phyloP scores from a whole-genome alignment of 345 rosid species.

The Citrus trifoliata region DNA sequence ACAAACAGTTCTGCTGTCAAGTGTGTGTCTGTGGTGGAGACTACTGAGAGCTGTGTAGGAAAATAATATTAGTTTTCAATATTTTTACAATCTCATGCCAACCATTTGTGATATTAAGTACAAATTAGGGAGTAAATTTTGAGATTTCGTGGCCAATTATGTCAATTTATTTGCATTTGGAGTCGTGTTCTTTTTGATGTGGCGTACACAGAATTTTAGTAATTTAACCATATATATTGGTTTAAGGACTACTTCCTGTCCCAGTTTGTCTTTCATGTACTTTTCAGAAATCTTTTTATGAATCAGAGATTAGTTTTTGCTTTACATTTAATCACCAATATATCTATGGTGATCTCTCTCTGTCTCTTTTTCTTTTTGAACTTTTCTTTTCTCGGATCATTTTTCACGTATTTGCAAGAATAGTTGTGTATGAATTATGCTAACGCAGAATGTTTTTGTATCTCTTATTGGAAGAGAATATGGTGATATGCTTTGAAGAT shows the following conservation, averaged over 20 bases:
- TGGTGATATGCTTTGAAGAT: conserved; percentile 95
- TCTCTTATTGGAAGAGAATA: conserved; percentile 60
- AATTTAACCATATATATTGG: background rate
- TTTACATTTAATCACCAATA: background rate
- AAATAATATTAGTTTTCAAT: background rate
- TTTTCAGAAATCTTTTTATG: background rate
- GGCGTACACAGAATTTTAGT: background rate
- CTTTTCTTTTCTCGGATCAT: background rate
- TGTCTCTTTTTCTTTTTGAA: background rate
- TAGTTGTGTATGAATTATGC: conserved; percentile 14
- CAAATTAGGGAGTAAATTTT: background rate
- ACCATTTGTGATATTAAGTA: background rate
- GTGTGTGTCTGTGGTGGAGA: background rate
- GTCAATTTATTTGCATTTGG: background rate
- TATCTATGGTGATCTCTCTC: background rate
- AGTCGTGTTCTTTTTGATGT: background rate
- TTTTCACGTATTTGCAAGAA: background rate
- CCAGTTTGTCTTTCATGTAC: background rate
- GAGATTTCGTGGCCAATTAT: background rate
- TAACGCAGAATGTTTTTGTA: conserved; percentile 14
- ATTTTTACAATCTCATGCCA: background rate
- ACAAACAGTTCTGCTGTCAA: background rate
- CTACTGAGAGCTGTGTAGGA: background rate
- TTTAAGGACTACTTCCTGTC: background rate
- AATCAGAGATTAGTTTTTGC: background rate